Base-by-base conservation (phyloP, 2,329 filamentous ascomycete genomes). In the Rhinocladiella mackenziei region DNA sequence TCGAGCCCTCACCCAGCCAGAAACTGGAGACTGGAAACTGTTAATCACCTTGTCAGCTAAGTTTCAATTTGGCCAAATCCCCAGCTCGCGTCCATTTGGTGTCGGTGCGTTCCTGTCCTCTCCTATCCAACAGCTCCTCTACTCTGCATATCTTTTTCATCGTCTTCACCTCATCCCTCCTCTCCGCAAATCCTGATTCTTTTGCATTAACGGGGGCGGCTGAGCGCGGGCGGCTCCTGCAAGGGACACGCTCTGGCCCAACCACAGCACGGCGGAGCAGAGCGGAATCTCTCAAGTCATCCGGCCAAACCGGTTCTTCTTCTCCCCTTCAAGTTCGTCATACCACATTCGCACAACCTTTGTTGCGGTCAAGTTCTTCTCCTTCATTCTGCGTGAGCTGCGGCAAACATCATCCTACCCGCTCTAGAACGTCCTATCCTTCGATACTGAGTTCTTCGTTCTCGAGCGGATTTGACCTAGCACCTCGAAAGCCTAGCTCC, bases 181-280 rank as follows among this genome's bases (percentile, higher is more conserved):
- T 38, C 39, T 47, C 39, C 43, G 39, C 39, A 43, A 35, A 31
- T 9, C 31, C 17, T 23, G 39, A 19, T 17, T 8, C 13, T 15
- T n/a, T 30, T 38, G 44, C n/a, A 19, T 23, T 18, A 26, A 34
- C 17, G 33, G 23, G 14, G 43, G 38, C 45, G 45, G 43, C 46
- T 44, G 30, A 31, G 38, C 23, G 35, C 46, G 46, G 50, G 39
- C 42, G 43, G 35, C 33, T 49, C 42, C 50, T 53, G 50, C 50
- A 53, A 53, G 50, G 50, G 13, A 53, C 50, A 18, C 15, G 26
- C 20, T 32, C 25, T 34, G 30, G 23, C 33, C 46, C 50, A 47
- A 50, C 39, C 46, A 34, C 17, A 23, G 23, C 25, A 20, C 36
- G 34, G 32, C 45, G 49, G 45, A 45, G 43, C 45, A 43, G 19